Base-by-base conservation (phyloP, 2,329 filamentous ascomycete species). In the Fusarium duplospermum region DNA sequence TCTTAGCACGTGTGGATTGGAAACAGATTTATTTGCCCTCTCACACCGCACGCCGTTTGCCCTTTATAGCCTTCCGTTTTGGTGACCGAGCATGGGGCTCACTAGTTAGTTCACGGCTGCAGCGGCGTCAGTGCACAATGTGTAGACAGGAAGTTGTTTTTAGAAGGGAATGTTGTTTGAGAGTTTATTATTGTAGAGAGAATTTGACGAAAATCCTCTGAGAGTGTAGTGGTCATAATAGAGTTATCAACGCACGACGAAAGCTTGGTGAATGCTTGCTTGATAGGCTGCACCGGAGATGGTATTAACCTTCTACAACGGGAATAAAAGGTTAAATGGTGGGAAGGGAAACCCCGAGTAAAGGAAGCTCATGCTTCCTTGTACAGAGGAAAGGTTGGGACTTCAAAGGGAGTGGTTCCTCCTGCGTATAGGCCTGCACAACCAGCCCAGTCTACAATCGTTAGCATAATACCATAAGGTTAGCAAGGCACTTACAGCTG, bases 371-470 rank as follows among this genome's bases (percentile, higher is more conserved):
- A 67, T 20, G 50, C 65, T 14, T 50, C 58, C 22, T 70, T 70
- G 24, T 68, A 20, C 20, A 63, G 47, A 29, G 24, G 65, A 47
- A 60, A 70, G 16, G 27, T 59, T 13, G 20, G 68, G 40, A 70
- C 36, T 13, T 67, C 29, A 18, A 65, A 70, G 16, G 68, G 65
- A 14, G 68, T 70, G n/a, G 61, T n/a, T 59, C 68, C 20, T 47
- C 68, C 68, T 16, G 56, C 60, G 50, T 61, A 68, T 8, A 70
- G 65, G 11, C 68, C 65, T 27, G 65, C 68, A n/a, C 65, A 68
- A n/a, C 65, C 56, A 57, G 68, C 61, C 65, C 65, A 69, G 16
- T 70, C 68, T 70, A 10, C 6, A 20, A 20, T 6, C 10, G 11
- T 42, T 8, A 62, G 50, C 13, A 45, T n/a, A 3, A 50, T 33